Evolutionary conservation across 148 eudicot genomes (phyloP).

Genomic region (Linanthus parryae): DNA sequence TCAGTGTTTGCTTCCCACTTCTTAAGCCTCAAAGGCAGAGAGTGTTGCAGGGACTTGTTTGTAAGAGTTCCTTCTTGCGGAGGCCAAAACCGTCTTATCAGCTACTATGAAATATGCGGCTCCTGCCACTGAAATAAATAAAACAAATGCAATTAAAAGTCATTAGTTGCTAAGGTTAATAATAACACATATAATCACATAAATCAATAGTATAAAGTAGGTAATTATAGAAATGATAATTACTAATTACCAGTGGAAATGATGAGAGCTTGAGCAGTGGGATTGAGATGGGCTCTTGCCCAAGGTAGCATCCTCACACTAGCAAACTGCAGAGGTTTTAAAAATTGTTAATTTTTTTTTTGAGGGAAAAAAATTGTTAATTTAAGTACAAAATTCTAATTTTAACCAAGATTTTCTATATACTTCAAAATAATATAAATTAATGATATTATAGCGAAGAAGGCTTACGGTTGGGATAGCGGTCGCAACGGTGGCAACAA

Average conservation of each 20-base stretch:
- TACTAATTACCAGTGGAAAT: conserved; percentile 54
- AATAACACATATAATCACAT: not conserved
- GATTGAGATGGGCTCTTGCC: conserved; percentile 88
- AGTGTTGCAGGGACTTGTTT: conserved; percentile 18
- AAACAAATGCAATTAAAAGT: not conserved
- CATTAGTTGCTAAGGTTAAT: not conserved
- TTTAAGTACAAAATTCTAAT: too few species aligned
- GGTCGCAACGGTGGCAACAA: conserved; percentile 62
- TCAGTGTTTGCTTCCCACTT: too few species aligned
- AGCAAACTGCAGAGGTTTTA: conserved; percentile 59
- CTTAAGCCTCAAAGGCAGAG: conserved; percentile 18
- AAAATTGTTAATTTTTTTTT: too few species aligned
- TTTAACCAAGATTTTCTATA: too few species aligned
- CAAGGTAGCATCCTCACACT: conserved; percentile 87
- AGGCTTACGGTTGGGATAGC: conserved; percentile 88
- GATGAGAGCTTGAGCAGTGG: conserved; percentile 88
- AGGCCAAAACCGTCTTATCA: conserved; percentile 77
- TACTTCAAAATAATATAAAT: too few species aligned
- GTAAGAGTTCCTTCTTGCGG: conserved; percentile 74
- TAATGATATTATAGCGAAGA: too few species aligned
- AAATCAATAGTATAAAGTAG: not conserved
- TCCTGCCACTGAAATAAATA: conserved; percentile 22
- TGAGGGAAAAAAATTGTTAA: too few species aligned
- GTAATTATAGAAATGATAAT: not conserved
- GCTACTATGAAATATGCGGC: conserved; percentile 92